Evolutionary conservation across 345 rosid genomes (phyloP), one percentile per base, ranked within the genome.

Genomic region (Moricandia moricandioides): DNA sequence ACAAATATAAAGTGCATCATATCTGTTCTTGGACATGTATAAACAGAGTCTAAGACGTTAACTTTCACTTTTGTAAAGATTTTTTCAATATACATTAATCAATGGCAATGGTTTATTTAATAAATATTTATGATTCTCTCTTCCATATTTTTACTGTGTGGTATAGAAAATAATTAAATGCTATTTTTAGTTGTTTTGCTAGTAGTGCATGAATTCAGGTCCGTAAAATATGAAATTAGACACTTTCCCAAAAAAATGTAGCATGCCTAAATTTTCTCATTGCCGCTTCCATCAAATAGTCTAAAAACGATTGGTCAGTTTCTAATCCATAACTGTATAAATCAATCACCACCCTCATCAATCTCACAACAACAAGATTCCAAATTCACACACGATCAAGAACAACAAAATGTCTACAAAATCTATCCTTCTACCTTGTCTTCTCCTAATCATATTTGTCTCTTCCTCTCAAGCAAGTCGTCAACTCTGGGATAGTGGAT

Each of bases 381-480:
- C 18, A 62, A 26, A 65, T 27, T 7, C 47, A 31, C 57, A 11
- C 27, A 30, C 21, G 9, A 4, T 2, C 0, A 57, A 45, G 18
- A 43, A 10, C 26, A 72, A 55, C 34, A 74, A 74, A 65, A 74
- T 74, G 78, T 43, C 56, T 55, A 40, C 65, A 18, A 66, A 66
- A 31, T 45, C 49, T 0, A 58, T 66, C 37, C 3, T 66, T 31
- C 34, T 74, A 30, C 49, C 67, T 5, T 8, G 57, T 18, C 17
- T 66, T 45, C n/a, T 74, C 17, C 40, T 74, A 43, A 57, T 66
- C 29, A 43, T 74, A 45, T 74, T 65, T 13, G 29, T 66, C 35
- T 66, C 72, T 18, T 3, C 66, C 43, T 74, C 72, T 74, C 59
- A 74, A 31, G 72, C 72, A 31, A 45, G 72, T 74, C 78, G 78